These are phyloP conservation scores for Phanerodontia chrysosporium DNA, from an alignment of 768 basidiomycete genomes.

Conservation along the genomic window DNA sequence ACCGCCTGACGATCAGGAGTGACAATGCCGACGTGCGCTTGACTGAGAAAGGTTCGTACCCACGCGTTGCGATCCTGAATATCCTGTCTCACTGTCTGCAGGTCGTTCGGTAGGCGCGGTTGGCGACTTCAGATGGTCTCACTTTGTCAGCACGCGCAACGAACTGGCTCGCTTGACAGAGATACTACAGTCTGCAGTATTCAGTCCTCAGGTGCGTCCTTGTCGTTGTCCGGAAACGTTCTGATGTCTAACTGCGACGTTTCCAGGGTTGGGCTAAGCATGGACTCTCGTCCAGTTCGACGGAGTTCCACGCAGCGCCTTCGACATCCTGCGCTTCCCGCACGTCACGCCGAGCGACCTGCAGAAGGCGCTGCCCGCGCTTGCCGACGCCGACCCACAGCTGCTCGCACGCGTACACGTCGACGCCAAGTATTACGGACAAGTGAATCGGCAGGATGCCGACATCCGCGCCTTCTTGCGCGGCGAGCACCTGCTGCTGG, in stretches of 20 bases:
- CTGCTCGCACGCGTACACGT: slow-evolving; percentile 61
- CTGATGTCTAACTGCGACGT: slow-evolving; percentile 19
- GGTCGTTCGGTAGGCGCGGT: slow-evolving; percentile 40
- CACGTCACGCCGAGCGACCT: slow-evolving; percentile 44
- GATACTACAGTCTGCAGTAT: slow-evolving; percentile 28
- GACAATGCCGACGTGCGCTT: slow-evolving; percentile 87
- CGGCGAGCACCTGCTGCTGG: slow-evolving; percentile 70
- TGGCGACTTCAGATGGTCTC: slow-evolving; percentile 39
- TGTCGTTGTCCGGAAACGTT: slow-evolving; percentile 21
- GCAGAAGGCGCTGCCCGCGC: slow-evolving; percentile 39
- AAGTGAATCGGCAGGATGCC: slow-evolving; percentile 67
- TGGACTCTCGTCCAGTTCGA: slow-evolving; percentile 39
- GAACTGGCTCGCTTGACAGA: slow-evolving; percentile 32
- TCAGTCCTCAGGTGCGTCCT: slow-evolving; percentile 43
- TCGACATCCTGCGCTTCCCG: slow-evolving; percentile 64
- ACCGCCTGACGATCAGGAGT: slow-evolving; percentile 80
- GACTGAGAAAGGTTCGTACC: slow-evolving; percentile 60
- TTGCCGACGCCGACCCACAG: slow-evolving; percentile 45
- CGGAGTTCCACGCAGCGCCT: slow-evolving; percentile 57
- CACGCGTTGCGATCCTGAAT: background rate
- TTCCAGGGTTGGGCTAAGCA: slow-evolving; percentile 32
- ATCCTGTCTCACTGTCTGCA: slow-evolving; percentile 10
- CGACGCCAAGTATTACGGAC: slow-evolving; percentile 63
- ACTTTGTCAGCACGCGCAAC: slow-evolving; percentile 29
- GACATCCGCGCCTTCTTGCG: slow-evolving; percentile 71